A percentile compares a stretch with the other conserved stretches of the same genome.
Evolutionary conservation across 352 stramenopile species (phyloP).

Genomic region (Phytopythium aichiense): DNA sequence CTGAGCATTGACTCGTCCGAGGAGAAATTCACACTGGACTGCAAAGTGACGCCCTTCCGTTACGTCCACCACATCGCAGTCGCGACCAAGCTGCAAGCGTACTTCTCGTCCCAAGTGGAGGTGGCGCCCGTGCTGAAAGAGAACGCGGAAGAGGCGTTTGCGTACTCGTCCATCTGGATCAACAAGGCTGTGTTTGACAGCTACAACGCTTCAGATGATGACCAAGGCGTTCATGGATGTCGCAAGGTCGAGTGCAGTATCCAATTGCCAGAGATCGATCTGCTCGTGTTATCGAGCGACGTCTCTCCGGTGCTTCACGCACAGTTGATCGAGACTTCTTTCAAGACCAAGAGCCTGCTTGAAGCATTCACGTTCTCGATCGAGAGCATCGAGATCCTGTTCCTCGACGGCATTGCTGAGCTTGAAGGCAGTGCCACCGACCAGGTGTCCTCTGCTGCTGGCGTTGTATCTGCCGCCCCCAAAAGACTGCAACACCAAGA

Average conservation of each 20-base stretch:
- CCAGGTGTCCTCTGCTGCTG: no score
- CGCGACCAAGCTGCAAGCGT: slow-evolving; percentile 54
- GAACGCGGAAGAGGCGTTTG: slow-evolving; percentile 49
- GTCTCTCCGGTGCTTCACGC: slow-evolving; percentile 61
- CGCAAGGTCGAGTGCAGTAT: slow-evolving; percentile 47
- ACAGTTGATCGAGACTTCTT: slow-evolving; percentile 44
- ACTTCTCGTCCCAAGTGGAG: slow-evolving; percentile 55
- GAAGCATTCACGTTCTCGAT: slow-evolving; percentile 59
- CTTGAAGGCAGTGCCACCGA: neutral
- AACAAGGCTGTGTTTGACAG: slow-evolving; percentile 47
- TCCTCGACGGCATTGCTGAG: slow-evolving; percentile 35
- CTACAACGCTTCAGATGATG: slow-evolving; percentile 4
- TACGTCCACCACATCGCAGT: slow-evolving; percentile 74
- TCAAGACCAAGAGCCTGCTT: slow-evolving; percentile 41
- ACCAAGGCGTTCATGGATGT: slow-evolving; percentile 7
- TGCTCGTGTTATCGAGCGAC: slow-evolving; percentile 60
- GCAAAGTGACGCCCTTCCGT: slow-evolving; percentile 52
- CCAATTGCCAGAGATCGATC: slow-evolving; percentile 54
- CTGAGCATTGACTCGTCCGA: slow-evolving; percentile 58
- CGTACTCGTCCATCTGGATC: slow-evolving; percentile 43
- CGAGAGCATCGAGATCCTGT: slow-evolving; percentile 52
- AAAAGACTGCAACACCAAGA: slow-evolving; percentile 11
- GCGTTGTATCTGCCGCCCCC: neutral
- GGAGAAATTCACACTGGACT: slow-evolving; percentile 49
- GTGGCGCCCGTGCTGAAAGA: slow-evolving; percentile 39